Base-by-base conservation (phyloP, 192 early-diverging fungal genomes). In the Lunasporangiospora selenospora region DNA sequence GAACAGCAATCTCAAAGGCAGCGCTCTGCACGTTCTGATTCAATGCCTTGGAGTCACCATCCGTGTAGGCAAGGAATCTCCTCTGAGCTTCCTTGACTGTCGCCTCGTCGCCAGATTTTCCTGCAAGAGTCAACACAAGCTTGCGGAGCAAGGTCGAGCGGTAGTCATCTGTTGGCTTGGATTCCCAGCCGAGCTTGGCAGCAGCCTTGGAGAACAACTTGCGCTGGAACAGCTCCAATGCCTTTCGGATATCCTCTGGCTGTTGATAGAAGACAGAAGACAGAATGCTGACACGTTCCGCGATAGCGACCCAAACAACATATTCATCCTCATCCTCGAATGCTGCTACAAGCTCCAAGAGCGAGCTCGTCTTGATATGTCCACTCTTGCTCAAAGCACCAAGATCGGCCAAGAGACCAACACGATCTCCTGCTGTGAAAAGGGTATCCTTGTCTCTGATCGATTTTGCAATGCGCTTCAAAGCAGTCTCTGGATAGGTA, bases 391-490 rank as follows among this genome's bases (percentile, higher is more conserved):
- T 87, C 42, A 97, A 75, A 9, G 91, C 85, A 27, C 88, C 90
- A 18, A 89, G 79, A 83, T 99, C 97, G 32, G 86, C 81, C 53
- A 99, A 53, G 9, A 98, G 71, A 51, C 92, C 93, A 38, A 95
- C 80, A 37, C 90, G 87, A 76, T 99, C 97, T 41, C 80, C 58
- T 7, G 81, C 67, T 34, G 83, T 83, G 9, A 75, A 82, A 21
- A 83, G 57, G 52, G 95, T 70, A n/a, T 80, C 82, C 41, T 81
- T 75, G 47, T 80, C 41, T 37, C 77, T 83, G 30, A 87, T 79
- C 2, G 81, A 85, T 2, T 75, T 61, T 4, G 80, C 88, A 36
- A 93, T 73, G 11, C 77, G 67, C 24, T 40, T 53, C 39, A 90
- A 65, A 11, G 82, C 77, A 3, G 79, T 57, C 24, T 78, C 55